Percentiles rank a stretch among this genome's conserved stretches.
Evolutionary conservation across 768 basidiomycete genomes (phyloP).

Genomic region (Rhodotorula kratochvilovae): DNA sequence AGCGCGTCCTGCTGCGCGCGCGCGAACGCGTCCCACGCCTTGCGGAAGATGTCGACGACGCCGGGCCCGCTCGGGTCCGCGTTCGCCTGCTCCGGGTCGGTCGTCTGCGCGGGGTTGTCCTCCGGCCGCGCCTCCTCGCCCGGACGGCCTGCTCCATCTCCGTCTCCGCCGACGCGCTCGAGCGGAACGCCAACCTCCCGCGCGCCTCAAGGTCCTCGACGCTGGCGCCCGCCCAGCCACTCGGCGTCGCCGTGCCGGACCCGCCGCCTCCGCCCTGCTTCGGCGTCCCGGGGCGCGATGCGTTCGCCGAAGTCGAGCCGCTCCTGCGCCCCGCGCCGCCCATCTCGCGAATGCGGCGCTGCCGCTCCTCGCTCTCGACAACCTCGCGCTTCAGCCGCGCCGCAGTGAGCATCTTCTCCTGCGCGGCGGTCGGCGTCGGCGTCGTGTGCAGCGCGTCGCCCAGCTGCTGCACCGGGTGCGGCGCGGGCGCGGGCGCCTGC

Average conservation of each 20-base stretch:
- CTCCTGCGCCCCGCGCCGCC: neutral
- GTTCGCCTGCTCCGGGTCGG: slow-evolving; percentile 1
- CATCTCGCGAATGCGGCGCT: slow-evolving; percentile 11
- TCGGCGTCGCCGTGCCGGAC: neutral
- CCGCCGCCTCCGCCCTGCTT: neutral
- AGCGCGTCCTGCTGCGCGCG: slow-evolving; percentile 98
- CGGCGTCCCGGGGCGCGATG: neutral
- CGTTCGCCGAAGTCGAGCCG: neutral
- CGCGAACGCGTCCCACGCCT: slow-evolving; percentile 87
- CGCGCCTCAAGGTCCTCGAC: neutral
- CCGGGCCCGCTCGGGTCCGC: neutral
- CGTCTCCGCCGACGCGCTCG: neutral
- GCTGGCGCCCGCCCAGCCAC: neutral
- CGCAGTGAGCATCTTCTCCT: slow-evolving; percentile 21
- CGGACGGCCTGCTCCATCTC: neutral
- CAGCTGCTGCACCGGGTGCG: neutral
- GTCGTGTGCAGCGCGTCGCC: slow-evolving; percentile 14
- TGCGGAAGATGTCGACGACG: slow-evolving; percentile 16
- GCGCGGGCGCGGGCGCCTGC: neutral
- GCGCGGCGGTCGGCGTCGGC: slow-evolving; percentile 6
- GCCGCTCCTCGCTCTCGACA: slow-evolving; percentile 12
- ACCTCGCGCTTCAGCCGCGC: slow-evolving; percentile 32
- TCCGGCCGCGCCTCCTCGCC: neutral
- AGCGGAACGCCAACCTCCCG: neutral
- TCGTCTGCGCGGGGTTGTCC: neutral